A percentile compares a stretch with the other conserved stretches of the same genome.
These are phyloP conservation scores for Chytriomyces hyalinus DNA, from an alignment of 192 early-diverging fungal species.

Conservation along the genomic window DNA sequence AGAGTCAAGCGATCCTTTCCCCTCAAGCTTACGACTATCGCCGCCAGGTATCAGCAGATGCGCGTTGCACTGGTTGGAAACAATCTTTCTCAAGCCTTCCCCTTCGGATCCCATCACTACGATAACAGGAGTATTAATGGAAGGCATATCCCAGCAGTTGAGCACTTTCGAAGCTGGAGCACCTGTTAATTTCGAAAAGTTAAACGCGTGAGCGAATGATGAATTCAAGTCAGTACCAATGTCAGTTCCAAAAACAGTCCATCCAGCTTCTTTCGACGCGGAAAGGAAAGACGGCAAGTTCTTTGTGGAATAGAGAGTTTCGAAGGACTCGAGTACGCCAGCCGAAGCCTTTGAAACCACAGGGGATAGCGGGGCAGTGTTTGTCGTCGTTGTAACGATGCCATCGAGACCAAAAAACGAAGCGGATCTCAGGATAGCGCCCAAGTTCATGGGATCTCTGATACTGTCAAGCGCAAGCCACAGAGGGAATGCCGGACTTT, in stretches of 20 bases:
- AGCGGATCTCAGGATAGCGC: slow-evolving; percentile 70
- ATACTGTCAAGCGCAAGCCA: slow-evolving; percentile 16
- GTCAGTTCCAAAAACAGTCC: slow-evolving; percentile 39
- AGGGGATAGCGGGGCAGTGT: slow-evolving; percentile 66
- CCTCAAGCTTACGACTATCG: slow-evolving; percentile 17
- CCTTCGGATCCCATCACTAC: slow-evolving; percentile 75
- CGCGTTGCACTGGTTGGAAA: slow-evolving; percentile 60
- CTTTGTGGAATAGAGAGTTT: slow-evolving; percentile 55
- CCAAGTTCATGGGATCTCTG: slow-evolving; percentile 60
- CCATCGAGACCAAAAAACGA: slow-evolving; percentile 74
- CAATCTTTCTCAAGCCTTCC: slow-evolving; percentile 60
- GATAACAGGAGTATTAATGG: slow-evolving; percentile 49
- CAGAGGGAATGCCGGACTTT: background rate
- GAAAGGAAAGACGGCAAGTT: slow-evolving; percentile 64
- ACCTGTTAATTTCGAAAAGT: slow-evolving; percentile 2
- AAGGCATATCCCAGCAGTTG: slow-evolving; percentile 39
- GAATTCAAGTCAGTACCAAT: slow-evolving; percentile 3
- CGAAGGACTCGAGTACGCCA: slow-evolving; percentile 66
- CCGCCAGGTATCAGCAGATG: slow-evolving; percentile 60
- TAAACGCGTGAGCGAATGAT: too few relatives aligned
- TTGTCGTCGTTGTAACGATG: slow-evolving; percentile 49
- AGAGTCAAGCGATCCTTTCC: slow-evolving; percentile 50
- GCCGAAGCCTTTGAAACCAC: slow-evolving; percentile 71
- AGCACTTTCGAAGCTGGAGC: slow-evolving; percentile 14
- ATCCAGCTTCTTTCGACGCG: slow-evolving; percentile 25